These are phyloP conservation scores for Sutorius australiensis DNA, from an alignment of 768 basidiomycete genomes.

Conservation along the genomic window DNA sequence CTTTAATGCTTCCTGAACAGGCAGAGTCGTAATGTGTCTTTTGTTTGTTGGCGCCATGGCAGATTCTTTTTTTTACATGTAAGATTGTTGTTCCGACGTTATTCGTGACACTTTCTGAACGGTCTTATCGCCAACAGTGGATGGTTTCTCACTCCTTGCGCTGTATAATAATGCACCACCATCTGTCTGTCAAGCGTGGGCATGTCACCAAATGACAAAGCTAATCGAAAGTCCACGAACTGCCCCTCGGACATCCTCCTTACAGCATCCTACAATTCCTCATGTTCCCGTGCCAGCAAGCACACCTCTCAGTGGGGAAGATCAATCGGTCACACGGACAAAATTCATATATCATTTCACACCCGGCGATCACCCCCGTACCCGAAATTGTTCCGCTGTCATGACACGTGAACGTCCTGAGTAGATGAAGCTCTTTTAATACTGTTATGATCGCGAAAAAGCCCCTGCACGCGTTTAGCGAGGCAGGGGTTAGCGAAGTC, in stretches of 20 bases:
- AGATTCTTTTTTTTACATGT: not conserved
- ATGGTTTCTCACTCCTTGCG: not conserved
- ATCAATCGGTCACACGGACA: no score
- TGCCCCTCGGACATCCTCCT: no score
- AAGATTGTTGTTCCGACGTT: not conserved
- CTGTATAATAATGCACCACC: not conserved
- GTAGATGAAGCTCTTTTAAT: not conserved
- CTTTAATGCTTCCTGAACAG: conserved; percentile 2
- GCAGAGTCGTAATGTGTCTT: not conserved
- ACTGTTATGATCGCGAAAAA: not conserved
- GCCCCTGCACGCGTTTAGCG: not conserved
- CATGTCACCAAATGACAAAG: not conserved
- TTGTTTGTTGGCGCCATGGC: not conserved
- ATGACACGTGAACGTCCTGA: not conserved
- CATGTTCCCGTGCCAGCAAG: not conserved
- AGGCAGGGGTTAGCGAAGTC: not conserved
- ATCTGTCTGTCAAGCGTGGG: not conserved
- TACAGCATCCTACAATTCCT: no score
- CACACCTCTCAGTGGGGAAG: not conserved
- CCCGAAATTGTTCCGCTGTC: not conserved
- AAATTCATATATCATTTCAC: not conserved
- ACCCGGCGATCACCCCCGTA: not conserved
- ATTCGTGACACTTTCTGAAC: not conserved
- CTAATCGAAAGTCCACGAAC: not conserved
- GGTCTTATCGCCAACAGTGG: not conserved